Evolutionary conservation across 2,329 filamentous ascomycete genomes (phyloP), one percentile per base, ranked within the genome.

Genomic region (Pyrenophora teres): DNA sequence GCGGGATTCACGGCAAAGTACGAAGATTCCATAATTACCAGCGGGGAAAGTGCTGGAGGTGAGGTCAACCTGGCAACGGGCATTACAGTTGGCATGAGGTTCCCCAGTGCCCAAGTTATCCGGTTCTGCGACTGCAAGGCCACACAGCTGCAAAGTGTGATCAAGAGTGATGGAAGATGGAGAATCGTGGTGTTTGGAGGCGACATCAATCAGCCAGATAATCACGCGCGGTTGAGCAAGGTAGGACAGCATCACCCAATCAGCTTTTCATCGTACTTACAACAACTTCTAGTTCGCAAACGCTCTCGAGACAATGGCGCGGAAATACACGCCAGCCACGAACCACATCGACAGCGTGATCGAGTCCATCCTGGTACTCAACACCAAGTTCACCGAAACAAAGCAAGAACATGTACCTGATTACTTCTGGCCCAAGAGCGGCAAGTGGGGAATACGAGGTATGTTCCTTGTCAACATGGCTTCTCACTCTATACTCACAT

Each of bases 1-100:
- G 84, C 85, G 1, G 86, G 86, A 0, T 74, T 86, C 50, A 83
- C 80, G 0, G 77, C 80, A 0, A 74, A 72, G 43, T 88, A 88
- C 57, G 76, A 77, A 2, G 74, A 77, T 19, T 84, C 81, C 0
- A 49, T 63, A 0, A 74, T 86, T 6, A 81, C 78, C 1, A 71
- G 72, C 9, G 58, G 64, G 8, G 10, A 56, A 63, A 8, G 4
- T n/a, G 8, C 19, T 21, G 16, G 9, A n/a, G 60, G 57, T 0
- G 74, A 75, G 30, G 66, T 57, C 0, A 60, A 75, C 37, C 71
- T 71, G 36, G 79, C 70, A 2, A 71, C 37, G 38, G 74, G 68
- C 40, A 60, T 75, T 10, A 61, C 63, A 1, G 76, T 81, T 2
- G 79, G 79, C 0, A 80, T 80, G 77, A 65, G 79, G 25, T 72